Evolutionary conservation across 148 eudicot species (phyloP).

Genomic region (Rhododendron ferrugineum): DNA sequence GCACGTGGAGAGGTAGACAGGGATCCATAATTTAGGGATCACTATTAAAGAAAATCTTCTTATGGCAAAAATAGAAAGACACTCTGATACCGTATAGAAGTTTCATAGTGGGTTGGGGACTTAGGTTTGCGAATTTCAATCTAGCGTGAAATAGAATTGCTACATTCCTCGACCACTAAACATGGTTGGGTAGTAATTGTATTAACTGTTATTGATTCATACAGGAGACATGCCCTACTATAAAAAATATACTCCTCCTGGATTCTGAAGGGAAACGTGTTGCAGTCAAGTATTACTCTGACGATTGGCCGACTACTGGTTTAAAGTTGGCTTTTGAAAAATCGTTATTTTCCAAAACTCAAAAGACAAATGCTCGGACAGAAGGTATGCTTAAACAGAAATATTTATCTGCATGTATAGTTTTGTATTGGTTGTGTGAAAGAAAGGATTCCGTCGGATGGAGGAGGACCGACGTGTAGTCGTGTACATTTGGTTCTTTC

Average conservation of each 20-base stretch:
- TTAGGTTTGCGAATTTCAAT: background rate
- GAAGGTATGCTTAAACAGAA: slow-evolving; percentile 24
- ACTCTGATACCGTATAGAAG: background rate
- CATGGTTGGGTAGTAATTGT: background rate
- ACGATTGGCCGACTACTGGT: slow-evolving; percentile 41
- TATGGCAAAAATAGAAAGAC: background rate
- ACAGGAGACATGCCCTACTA: slow-evolving; percentile 35
- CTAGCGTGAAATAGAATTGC: background rate
- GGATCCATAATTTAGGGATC: background rate
- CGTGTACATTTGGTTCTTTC: background rate
- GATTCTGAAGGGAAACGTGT: slow-evolving; percentile 44
- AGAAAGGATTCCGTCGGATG: no score
- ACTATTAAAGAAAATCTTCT: background rate
- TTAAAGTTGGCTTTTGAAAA: slow-evolving; percentile 38
- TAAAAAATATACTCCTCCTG: slow-evolving; percentile 33
- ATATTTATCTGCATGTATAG: background rate
- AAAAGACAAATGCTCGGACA: slow-evolving; percentile 33
- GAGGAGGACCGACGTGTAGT: background rate
- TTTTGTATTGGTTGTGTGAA: background rate
- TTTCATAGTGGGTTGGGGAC: background rate
- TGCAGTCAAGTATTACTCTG: slow-evolving; percentile 39
- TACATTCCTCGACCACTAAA: background rate
- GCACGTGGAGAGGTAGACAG: background rate
- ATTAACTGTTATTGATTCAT: background rate
- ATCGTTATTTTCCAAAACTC: slow-evolving; percentile 30